Evolutionary conservation across 768 basidiomycete genomes (phyloP).

Genomic region (Clavulina sp.): DNA sequence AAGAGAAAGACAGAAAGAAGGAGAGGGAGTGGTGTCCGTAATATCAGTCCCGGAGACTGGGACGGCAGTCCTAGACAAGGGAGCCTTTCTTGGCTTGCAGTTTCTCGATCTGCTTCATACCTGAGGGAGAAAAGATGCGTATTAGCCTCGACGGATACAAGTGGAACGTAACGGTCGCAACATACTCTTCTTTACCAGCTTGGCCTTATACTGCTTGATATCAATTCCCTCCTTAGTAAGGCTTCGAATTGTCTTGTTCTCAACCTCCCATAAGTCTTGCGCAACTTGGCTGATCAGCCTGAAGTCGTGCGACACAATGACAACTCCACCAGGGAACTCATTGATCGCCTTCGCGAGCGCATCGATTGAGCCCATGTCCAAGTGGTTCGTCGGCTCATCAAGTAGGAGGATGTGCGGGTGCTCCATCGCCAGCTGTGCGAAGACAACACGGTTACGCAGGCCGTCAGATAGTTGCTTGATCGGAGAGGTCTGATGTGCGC

Average conservation of each 20-base stretch:
- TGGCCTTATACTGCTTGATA: slow-evolving; percentile 87
- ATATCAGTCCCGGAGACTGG: too few species aligned
- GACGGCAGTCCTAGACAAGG: neutral
- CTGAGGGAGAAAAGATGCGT: slow-evolving; percentile 21
- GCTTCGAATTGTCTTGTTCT: slow-evolving; percentile 82
- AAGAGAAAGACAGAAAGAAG: too few species aligned
- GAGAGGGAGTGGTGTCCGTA: too few species aligned
- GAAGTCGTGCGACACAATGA: slow-evolving; percentile 99
- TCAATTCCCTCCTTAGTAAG: slow-evolving; percentile 66
- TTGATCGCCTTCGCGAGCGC: slow-evolving; percentile 91
- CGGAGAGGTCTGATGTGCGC: slow-evolving; percentile 81
- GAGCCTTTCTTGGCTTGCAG: neutral
- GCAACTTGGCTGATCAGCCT: slow-evolving; percentile 95
- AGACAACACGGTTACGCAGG: slow-evolving; percentile 91
- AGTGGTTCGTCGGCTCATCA: slow-evolving; percentile 92
- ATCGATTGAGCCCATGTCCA: slow-evolving; percentile 97
- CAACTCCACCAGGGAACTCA: slow-evolving; percentile 93
- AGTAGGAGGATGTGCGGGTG: slow-evolving; percentile 88
- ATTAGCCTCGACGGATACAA: neutral
- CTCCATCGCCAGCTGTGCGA: slow-evolving; percentile 93
- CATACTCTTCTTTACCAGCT: slow-evolving; percentile 63
- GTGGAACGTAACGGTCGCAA: slow-evolving; percentile 8
- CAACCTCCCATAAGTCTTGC: slow-evolving; percentile 98
- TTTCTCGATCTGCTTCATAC: slow-evolving; percentile 77
- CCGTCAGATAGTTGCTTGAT: slow-evolving; percentile 94